A percentile compares a stretch with the other conserved stretches of the same genome.
Conservation (phyloP, 2,329 filamentous ascomycete species). For the Waltergamsia citrina region DNA sequence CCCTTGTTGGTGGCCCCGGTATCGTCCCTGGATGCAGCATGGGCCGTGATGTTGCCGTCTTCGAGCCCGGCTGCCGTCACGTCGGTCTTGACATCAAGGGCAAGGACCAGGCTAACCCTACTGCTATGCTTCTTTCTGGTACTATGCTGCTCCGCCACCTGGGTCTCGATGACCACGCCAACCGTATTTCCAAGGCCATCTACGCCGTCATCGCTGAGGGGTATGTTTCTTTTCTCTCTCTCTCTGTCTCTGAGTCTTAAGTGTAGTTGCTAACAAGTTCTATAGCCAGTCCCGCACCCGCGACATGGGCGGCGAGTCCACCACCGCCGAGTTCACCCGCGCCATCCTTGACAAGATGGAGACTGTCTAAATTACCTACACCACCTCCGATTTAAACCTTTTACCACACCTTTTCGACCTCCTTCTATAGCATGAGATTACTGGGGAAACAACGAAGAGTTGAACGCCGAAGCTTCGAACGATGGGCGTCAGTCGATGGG, state of each 20-base stretch:
- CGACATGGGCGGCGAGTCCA: slow-evolving; percentile 88
- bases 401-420: background rate
- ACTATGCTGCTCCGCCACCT: slow-evolving; percentile 97
- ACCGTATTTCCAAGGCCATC: slow-evolving; percentile 87
- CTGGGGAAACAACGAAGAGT: too few relatives aligned
- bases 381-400: background rate
- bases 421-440: background rate
- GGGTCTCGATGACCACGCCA: slow-evolving; percentile 94
- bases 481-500: background rate
- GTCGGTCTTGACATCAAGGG: slow-evolving; percentile 99
- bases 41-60: slow-evolving; percentile 95
- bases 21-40: slow-evolving; percentile 99
- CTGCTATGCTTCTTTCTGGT: slow-evolving; percentile 86
- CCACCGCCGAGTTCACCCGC: slow-evolving; percentile 90
- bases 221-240: slow-evolving; percentile 39
- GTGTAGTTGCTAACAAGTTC: slow-evolving; percentile 27
- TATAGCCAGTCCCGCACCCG: slow-evolving; percentile 74
- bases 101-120: slow-evolving; percentile 98
- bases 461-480: background rate
- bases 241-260: too few relatives aligned
- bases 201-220: slow-evolving; percentile 77
- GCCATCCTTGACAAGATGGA: slow-evolving; percentile 97
- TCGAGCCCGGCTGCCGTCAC: slow-evolving; percentile 98
- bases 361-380: slow-evolving; percentile 40
- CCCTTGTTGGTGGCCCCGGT: slow-evolving; percentile 91